These are phyloP conservation scores for Scedosporium aurantiacum DNA, from an alignment of 2,329 filamentous ascomycete genomes.

Conservation along the genomic window DNA sequence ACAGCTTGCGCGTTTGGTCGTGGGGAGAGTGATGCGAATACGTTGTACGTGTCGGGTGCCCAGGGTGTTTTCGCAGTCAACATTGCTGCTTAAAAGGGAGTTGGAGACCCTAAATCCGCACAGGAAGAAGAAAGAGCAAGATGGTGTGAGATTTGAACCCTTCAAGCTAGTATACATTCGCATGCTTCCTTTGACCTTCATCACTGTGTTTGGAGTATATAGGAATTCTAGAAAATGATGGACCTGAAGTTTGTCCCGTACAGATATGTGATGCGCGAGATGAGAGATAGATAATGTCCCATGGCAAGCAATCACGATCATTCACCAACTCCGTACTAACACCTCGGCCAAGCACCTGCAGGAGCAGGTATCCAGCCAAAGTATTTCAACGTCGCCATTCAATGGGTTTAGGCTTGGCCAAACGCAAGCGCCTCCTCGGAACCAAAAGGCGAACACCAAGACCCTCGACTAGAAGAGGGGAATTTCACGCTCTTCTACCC, in stretches of 20 bases:
- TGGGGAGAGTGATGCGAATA: neutral
- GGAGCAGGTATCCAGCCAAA: too few species aligned
- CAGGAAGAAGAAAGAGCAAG: neutral
- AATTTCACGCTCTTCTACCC: too few species aligned
- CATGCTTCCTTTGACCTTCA: neutral
- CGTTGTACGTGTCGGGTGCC: neutral
- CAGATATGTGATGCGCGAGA: too few species aligned
- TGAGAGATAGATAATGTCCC: too few species aligned
- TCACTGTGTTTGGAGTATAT: neutral
- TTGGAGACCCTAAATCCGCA: neutral
- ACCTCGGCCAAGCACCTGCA: too few species aligned
- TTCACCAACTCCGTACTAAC: too few species aligned
- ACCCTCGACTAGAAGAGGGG: too few species aligned
- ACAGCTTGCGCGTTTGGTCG: neutral
- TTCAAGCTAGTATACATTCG: neutral
- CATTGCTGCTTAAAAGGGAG: neutral
- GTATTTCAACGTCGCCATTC: too few species aligned
- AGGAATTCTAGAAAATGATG: neutral
- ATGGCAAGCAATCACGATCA: neutral
- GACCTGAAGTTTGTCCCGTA: neutral
- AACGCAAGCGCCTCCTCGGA: too few species aligned
- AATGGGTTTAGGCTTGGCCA: too few species aligned
- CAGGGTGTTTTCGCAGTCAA: conserved; percentile 2
- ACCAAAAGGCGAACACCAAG: too few species aligned
- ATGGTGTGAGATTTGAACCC: neutral